A percentile compares a stretch with the other conserved stretches of the same genome.
These are phyloP conservation scores for Hyaloscypha variabilis DNA, from an alignment of 495 filamentous ascomycete species.

Conservation along the genomic window DNA sequence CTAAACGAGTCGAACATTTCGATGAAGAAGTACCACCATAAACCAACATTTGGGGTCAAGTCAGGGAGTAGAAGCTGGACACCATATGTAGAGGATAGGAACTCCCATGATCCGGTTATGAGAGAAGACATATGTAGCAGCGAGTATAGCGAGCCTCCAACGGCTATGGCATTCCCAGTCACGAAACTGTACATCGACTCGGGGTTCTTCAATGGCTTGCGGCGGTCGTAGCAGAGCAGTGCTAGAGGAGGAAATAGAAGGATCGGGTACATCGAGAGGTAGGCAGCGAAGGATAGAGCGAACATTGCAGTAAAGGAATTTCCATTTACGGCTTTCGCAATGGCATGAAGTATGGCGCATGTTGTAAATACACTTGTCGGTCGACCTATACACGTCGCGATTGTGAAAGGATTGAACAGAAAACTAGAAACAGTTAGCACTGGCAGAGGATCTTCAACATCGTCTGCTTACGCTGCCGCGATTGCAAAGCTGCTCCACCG, in stretches of 20 bases:
- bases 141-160: constrained; percentile 46
- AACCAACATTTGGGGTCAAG: constrained; percentile 89
- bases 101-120: constrained; percentile 78
- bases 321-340: constrained; percentile 80
- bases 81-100: constrained; percentile 86
- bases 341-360: constrained; percentile 80
- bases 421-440: constrained; percentile 53
- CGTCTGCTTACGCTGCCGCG: constrained; percentile 66
- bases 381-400: constrained; percentile 89
- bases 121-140: constrained; percentile 74
- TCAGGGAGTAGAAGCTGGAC: constrained; percentile 90
- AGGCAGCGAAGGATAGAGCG: constrained; percentile 82
- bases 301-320: constrained; percentile 78
- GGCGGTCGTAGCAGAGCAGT: constrained; percentile 79
- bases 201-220: constrained; percentile 35
- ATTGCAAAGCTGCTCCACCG: constrained; percentile 76
- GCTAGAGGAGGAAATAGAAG: constrained; percentile 82
- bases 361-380: constrained; percentile 92
- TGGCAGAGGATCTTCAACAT: not conserved
- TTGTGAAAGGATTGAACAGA: constrained; percentile 93
- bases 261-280: constrained; percentile 89
- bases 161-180: constrained; percentile 47
- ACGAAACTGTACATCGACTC: constrained; percentile 48
- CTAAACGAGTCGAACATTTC: constrained; percentile 99
- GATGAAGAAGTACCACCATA: constrained; percentile 99